Base-by-base conservation (phyloP, 139 green algal genomes). In the Chlorokybus atmophyticus region DNA sequence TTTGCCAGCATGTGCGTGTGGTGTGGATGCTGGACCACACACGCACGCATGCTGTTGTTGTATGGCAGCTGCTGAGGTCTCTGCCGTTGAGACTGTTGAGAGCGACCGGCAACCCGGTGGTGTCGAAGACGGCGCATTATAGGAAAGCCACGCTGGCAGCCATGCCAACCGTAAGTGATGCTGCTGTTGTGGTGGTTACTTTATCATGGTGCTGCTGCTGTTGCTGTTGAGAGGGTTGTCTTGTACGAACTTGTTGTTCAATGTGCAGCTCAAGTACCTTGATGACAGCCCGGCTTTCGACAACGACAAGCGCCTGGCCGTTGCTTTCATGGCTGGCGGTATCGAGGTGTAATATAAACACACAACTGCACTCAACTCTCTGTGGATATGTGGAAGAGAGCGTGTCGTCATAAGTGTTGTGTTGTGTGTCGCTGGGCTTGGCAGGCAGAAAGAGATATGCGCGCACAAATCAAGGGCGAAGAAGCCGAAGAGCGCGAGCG, bases 221-320 rank as follows among this genome's bases (percentile, higher is more conserved):
- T n/a, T n/a, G n/a, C n/a, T n/a, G n/a, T n/a, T n/a, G n/a, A n/a
- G n/a, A n/a, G n/a, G n/a, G n/a, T n/a, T n/a, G n/a, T n/a, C n/a
- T n/a, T n/a, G n/a, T n/a, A n/a, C n/a, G n/a, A n/a, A n/a, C n/a
- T n/a, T n/a, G n/a, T n/a, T n/a, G n/a, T n/a, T n/a, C n/a, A n/a
- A 44, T 14, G 10, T 23, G 29, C 14, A 44, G 3, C 67, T 88
- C 29, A 77, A 81, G 47, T 78, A 84, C 60, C 57, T 88, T 30
- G 81, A 88, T 50, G 79, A 88, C 10, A 66, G 44, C 1, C 79
- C 81, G 24, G 68, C 68, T 8, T 71, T 77, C 47, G 62, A 68
- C 1, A 79, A 79, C 61, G 79, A 86, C 29, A 62, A 67, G 8
- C 70, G 81, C 5, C 55, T 82, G 26, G 81, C 81, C 2, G 27